Evolutionary conservation across 2,329 filamentous ascomycete species (phyloP).

Genomic region (Hawksworthiomyces lignivorus): DNA sequence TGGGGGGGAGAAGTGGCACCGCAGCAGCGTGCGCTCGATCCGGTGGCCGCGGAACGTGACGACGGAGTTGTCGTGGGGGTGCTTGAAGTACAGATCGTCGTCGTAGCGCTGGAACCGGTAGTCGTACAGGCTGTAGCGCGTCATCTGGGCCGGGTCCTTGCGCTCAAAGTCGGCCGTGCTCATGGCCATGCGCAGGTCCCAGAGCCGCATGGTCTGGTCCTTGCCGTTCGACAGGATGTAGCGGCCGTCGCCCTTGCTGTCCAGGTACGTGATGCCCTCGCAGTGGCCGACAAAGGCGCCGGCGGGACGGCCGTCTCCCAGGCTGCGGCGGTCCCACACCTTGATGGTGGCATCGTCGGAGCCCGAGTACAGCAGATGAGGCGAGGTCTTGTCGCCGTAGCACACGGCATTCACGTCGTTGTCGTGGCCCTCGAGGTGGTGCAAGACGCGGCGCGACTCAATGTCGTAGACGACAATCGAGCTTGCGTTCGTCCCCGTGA

Average conservation of each 20-base stretch:
- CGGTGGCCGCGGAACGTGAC: conserved; percentile 90
- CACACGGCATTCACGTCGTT: conserved; percentile 96
- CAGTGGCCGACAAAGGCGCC: conserved; percentile 60
- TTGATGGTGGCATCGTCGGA: conserved; percentile 92
- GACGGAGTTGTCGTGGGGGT: conserved; percentile 81
- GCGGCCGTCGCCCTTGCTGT: conserved; percentile 61
- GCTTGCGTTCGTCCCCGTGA: conserved; percentile 74
- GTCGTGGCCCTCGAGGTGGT: conserved; percentile 69
- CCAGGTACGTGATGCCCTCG: conserved; percentile 60
- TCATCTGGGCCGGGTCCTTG: conserved; percentile 48
- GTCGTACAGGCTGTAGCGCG: conserved; percentile 66
- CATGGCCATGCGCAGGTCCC: conserved; percentile 90
- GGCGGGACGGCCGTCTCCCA: conserved; percentile 70
- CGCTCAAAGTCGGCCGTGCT: conserved; percentile 55
- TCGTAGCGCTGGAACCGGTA: conserved; percentile 65
- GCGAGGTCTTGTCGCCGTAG: conserved; percentile 80
- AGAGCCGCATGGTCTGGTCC: conserved; percentile 95
- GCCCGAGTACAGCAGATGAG: conserved; percentile 91
- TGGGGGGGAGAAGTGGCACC: conserved; percentile 90
- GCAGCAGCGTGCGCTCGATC: conserved; percentile 82
- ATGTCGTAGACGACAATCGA: conserved; percentile 90
- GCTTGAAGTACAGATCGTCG: conserved; percentile 57
- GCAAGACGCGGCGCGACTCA: conserved; percentile 65
- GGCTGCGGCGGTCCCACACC: conserved; percentile 91
- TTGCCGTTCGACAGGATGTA: conserved; percentile 94